These are phyloP conservation scores for Trematosphaeria pertusa DNA, from an alignment of 2,329 filamentous ascomycete species.

Conservation along the genomic window DNA sequence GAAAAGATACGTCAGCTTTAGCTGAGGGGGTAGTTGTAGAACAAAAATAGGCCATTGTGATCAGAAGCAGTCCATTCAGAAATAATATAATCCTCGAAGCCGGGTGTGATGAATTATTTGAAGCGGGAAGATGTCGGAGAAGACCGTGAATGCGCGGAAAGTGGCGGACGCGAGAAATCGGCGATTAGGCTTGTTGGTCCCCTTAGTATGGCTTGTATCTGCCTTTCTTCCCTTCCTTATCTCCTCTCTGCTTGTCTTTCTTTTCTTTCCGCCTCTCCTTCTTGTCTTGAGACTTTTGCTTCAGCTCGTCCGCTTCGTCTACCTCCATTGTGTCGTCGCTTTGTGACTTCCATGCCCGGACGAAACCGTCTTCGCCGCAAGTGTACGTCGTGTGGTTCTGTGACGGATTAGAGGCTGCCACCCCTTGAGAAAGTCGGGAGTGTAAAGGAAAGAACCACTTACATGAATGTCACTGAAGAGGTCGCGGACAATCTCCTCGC, in stretches of 20 bases:
- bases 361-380: slow-evolving; percentile 57
- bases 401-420: too few species aligned
- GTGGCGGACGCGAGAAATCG: too few species aligned
- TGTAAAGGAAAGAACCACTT: slow-evolving; percentile 14
- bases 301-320: slow-evolving; percentile 27
- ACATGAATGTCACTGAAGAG: slow-evolving; percentile 49
- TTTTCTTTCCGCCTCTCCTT: slow-evolving; percentile 43
- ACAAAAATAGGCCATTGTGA: too few species aligned
- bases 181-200: too few species aligned
- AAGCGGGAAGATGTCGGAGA: too few species aligned
- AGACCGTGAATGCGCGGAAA: too few species aligned
- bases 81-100: too few species aligned
- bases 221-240: slow-evolving; percentile 40
- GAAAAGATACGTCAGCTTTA: too few species aligned
- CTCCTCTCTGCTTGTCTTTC: slow-evolving; percentile 37
- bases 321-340: slow-evolving; percentile 32
- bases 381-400: slow-evolving; percentile 50
- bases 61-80: too few species aligned
- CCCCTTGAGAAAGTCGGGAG: too few species aligned
- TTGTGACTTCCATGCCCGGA: slow-evolving; percentile 51
- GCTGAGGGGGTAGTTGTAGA: too few species aligned
- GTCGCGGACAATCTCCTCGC: slow-evolving; percentile 57
- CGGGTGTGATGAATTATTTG: too few species aligned
- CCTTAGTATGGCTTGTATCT: slow-evolving; percentile 51
- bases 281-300: slow-evolving; percentile 15